A percentile compares a stretch with the other conserved stretches of the same genome.
Conservation (phyloP, 345 rosid species). For the Pistacia integerrima region DNA sequence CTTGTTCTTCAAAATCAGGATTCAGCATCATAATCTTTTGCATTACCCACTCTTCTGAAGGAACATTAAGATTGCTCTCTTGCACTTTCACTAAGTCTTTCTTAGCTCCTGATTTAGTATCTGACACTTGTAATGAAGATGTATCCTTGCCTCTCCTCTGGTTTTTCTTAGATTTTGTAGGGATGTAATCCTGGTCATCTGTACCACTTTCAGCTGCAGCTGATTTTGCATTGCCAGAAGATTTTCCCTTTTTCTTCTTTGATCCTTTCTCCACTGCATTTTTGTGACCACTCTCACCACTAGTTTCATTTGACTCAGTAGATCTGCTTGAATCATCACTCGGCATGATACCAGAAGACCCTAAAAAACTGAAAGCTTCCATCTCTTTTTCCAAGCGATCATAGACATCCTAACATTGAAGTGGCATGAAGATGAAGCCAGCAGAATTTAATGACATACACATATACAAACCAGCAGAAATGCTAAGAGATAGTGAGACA, state of each 20-base stretch:
- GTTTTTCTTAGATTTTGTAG: constrained; percentile 79
- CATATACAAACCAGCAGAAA: background rate
- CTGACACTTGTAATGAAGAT: constrained; percentile 54
- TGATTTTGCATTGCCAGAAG: constrained; percentile 52
- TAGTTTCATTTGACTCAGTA: constrained; percentile 49
- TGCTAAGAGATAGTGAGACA: background rate
- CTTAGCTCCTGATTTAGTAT: constrained; percentile 63
- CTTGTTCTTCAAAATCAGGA: constrained; percentile 91
- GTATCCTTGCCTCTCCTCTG: constrained; percentile 81
- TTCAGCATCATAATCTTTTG: constrained; percentile 54
- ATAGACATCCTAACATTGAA: constrained; percentile 61
- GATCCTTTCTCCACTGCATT: constrained; percentile 61
- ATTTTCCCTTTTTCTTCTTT: constrained; percentile 83
- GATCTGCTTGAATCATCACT: constrained; percentile 44
- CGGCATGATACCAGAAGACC: constrained; percentile 36
- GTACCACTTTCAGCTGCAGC: constrained; percentile 45
- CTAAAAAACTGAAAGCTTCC: constrained; percentile 55
- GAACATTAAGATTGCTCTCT: constrained; percentile 58
- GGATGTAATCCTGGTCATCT: constrained; percentile 63
- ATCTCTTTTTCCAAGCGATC: constrained; percentile 78
- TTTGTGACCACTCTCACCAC: constrained; percentile 44
- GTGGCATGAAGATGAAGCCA: constrained; percentile 22
- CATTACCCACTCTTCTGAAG: constrained; percentile 79
- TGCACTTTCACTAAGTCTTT: constrained; percentile 57
- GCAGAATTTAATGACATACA: constrained; percentile 20